Base-by-base conservation (phyloP, 2,329 filamentous ascomycete genomes). In the Colletotrichum sp. region DNA sequence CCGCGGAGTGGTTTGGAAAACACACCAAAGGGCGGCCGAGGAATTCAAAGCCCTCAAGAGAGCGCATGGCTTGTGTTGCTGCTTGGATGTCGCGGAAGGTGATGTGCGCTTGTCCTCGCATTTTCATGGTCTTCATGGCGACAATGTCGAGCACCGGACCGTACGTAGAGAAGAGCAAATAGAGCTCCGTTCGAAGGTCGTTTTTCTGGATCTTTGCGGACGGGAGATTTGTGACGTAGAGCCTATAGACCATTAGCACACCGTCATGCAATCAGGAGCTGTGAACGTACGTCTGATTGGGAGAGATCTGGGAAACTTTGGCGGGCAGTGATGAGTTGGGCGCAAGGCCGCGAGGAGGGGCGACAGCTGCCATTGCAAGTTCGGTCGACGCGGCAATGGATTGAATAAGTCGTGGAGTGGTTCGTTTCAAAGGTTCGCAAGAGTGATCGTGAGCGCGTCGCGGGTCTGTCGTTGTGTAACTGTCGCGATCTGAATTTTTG, bases 21-120 rank as follows among this genome's bases (percentile, higher is more conserved):
- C 94, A 78, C 84, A 98, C 96, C 89, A 99, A 92, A 78, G 95
- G 91, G 78, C 92, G 93, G 18, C 96, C 97, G 78, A 98, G 93
- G 79, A 99, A 96, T 4, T 94, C 92, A 81, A 95, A 95, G 3
- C 95, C 95, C 80, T 99, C 94, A 64, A 98, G 87, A 13, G 95
- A 93, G 78, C 96, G 90, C 95, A 99, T 95, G 3, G 97, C 97
- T 83, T 98, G 95, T 28, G 96, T 98, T 67, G 96, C 95, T n/a
- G 95, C 93, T 79, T 98, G 94, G 39, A 96, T 89, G 83, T 99
- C 96, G 74, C 95, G 92, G 84, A 96, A 99, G 16, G 97, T 94
- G 76, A 99, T 88, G 82, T 99, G 97, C 77, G 97, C 97, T 86
- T 99, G 97, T 5, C 97, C 97, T 66, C 97, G 94, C 96, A 99